These are phyloP conservation scores for Fusarium euwallaceae DNA, from an alignment of 2,329 filamentous ascomycete genomes.

Conservation along the genomic window DNA sequence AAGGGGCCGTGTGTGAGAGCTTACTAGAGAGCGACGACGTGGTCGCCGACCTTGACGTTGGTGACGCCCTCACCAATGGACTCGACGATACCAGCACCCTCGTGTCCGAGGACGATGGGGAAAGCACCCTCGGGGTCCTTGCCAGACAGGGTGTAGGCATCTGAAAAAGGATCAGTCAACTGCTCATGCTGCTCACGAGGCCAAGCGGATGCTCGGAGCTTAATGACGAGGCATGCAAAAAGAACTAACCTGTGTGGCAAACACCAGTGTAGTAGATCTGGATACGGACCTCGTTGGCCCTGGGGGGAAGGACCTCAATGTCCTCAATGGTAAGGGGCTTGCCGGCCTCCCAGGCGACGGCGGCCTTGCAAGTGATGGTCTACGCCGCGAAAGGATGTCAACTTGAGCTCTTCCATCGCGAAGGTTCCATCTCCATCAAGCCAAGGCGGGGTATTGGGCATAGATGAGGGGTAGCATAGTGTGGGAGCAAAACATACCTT, in stretches of 20 bases:
- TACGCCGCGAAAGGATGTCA: conserved; percentile 54
- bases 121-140: conserved; percentile 98
- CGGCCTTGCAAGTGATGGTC: conserved; percentile 97
- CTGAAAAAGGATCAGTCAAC: conserved; percentile 56
- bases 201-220: conserved; percentile 11
- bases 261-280: conserved; percentile 98
- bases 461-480: conserved; percentile 34
- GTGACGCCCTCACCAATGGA: conserved; percentile 95
- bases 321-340: conserved; percentile 92
- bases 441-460: conserved; percentile 40
- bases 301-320: conserved; percentile 89
- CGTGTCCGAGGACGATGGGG: conserved; percentile 89
- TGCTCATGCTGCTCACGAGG: neutral
- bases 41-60: conserved; percentile 92
- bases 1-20: conserved; percentile 41
- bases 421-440: conserved; percentile 11
- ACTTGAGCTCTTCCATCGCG: conserved; percentile 13
- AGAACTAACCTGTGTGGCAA: conserved; percentile 87
- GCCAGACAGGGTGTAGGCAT: conserved; percentile 94
- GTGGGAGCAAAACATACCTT: conserved; percentile 57
- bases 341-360: conserved; percentile 96
- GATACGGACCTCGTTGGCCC: conserved; percentile 95
- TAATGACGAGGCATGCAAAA: conserved; percentile 14
- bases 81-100: conserved; percentile 92
- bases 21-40: conserved; percentile 90